phyloP scores from a whole-genome alignment of 2,329 filamentous ascomycete genomes.

The Parastagonospora nodorum region DNA sequence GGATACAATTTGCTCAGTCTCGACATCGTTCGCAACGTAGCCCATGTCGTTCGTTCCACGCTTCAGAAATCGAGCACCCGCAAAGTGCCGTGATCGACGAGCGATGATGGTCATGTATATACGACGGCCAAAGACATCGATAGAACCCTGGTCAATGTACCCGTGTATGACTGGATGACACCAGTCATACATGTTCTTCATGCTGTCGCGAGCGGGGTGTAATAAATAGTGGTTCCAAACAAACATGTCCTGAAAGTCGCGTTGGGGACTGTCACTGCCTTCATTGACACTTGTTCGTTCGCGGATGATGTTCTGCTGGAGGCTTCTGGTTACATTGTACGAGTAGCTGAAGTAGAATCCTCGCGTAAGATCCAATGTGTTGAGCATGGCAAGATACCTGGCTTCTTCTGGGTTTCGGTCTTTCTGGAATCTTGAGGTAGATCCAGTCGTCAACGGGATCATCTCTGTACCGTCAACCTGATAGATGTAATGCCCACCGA shows the following conservation, averaged over 20 bases:
- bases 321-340: slow-evolving; percentile 89
- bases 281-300: slow-evolving; percentile 74
- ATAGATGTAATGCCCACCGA: slow-evolving; percentile 95
- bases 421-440: slow-evolving; percentile 69
- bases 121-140: slow-evolving; percentile 78
- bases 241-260: slow-evolving; percentile 91
- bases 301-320: slow-evolving; percentile 88
- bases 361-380: slow-evolving; percentile 85
- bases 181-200: slow-evolving; percentile 91
- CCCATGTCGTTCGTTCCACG: slow-evolving; percentile 92
- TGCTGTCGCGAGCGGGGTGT: slow-evolving; percentile 68
- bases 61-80: slow-evolving; percentile 91
- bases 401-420: slow-evolving; percentile 88
- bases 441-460: slow-evolving; percentile 78
- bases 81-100: slow-evolving; percentile 87
- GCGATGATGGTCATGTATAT: slow-evolving; percentile 95
- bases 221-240: slow-evolving; percentile 95
- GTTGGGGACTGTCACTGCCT: slow-evolving; percentile 64
- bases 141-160: slow-evolving; percentile 85
- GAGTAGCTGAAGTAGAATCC: slow-evolving; percentile 99
- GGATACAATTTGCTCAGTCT: slow-evolving; percentile 97
- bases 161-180: slow-evolving; percentile 95
- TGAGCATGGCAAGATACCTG: slow-evolving; percentile 84
- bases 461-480: slow-evolving; percentile 93
- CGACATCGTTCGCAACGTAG: slow-evolving; percentile 97